These are phyloP conservation scores for Plasmodium vivax DNA, from an alignment of 169 alveolate genomes.

Conservation along the genomic window DNA sequence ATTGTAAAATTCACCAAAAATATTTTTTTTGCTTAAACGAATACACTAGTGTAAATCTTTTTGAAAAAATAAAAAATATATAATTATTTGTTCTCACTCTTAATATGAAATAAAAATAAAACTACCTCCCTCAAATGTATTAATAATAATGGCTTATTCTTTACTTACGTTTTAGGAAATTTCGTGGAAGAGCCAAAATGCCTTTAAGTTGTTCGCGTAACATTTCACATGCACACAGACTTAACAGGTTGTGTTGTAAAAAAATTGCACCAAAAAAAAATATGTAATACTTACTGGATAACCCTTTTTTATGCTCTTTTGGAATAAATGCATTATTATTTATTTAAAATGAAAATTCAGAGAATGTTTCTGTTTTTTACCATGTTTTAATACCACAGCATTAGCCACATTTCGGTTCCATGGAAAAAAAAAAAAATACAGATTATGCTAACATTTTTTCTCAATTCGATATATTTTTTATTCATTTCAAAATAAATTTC, in stretches of 20 bases:
- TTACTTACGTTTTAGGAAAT: too few species aligned
- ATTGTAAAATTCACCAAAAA: neutral
- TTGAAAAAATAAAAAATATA: too few species aligned
- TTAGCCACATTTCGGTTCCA: neutral
- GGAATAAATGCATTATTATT: neutral
- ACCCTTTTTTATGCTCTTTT: neutral
- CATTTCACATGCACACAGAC: neutral
- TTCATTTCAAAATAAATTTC: neutral
- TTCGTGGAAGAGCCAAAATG: too few species aligned
- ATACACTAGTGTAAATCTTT: too few species aligned
- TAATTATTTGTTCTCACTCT: too few species aligned
- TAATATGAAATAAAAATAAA: too few species aligned
- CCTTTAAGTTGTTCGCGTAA: neutral
- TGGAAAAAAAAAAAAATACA: neutral
- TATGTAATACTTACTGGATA: neutral
- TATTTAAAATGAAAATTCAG: neutral
- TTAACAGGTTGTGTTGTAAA: neutral
- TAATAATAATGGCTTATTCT: too few species aligned
- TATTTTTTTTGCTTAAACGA: neutral
- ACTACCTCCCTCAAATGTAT: too few species aligned
- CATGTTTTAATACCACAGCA: neutral
- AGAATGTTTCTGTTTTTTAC: neutral
- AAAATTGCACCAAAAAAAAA: neutral
- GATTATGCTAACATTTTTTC: neutral
- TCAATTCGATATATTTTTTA: neutral